Evolutionary conservation across 208 protist genomes (phyloP).

Genomic region (Leishmania mexicana): DNA sequence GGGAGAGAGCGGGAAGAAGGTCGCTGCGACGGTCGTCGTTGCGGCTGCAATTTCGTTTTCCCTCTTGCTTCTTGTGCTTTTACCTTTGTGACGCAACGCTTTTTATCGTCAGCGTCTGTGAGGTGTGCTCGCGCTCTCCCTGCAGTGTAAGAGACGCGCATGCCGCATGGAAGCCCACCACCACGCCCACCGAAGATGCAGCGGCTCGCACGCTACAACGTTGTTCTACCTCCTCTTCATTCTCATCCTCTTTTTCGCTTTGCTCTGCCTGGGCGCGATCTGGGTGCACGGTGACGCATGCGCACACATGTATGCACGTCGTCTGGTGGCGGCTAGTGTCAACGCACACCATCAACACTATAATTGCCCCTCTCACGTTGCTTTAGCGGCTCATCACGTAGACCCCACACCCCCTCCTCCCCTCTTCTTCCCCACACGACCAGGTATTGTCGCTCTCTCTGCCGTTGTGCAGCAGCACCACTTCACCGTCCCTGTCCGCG

Average conservation of each 20-base stretch:
- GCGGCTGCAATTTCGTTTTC: neutral
- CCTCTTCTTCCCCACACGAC: neutral
- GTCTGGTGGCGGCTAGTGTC: neutral
- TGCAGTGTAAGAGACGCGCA: neutral
- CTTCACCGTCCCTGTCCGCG: neutral
- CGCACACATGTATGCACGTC: constrained; percentile 8
- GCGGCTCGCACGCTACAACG: neutral
- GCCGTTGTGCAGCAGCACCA: neutral
- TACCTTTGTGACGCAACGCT: neutral
- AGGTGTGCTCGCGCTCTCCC: neutral
- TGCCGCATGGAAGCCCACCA: neutral
- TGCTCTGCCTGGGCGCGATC: neutral
- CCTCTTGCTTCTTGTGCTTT: neutral
- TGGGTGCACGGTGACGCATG: neutral
- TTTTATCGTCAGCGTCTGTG: neutral
- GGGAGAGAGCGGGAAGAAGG: neutral
- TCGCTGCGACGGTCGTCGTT: neutral
- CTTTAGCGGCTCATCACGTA: neutral
- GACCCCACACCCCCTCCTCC: neutral
- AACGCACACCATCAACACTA: neutral
- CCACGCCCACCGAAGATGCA: neutral
- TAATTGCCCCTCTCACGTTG: neutral
- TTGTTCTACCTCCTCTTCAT: neutral
- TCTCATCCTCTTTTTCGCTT: neutral
- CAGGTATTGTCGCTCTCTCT: neutral